Percentiles rank a stretch among this genome's conserved stretches.
phyloP scores from a whole-genome alignment of 495 filamentous ascomycete species.

The Neurospora pannonica region DNA sequence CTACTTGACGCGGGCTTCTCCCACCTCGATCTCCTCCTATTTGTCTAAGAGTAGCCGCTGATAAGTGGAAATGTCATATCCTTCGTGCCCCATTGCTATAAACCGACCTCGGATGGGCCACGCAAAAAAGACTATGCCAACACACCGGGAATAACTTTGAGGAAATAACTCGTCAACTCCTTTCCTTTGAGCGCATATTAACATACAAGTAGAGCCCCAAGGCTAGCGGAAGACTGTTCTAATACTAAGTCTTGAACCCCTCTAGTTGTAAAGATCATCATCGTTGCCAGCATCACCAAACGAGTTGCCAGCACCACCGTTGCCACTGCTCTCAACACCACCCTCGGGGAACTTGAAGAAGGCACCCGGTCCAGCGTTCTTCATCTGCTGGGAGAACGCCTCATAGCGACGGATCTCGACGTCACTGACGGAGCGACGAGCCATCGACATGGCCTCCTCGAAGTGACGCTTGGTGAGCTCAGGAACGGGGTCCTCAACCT shows the following conservation, averaged over 20 bases:
- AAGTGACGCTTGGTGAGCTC: conserved; percentile 94
- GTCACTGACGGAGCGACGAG: conserved; percentile 86
- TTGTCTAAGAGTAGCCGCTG: background rate
- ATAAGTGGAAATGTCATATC: background rate
- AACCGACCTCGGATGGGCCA: background rate
- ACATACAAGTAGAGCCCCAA: background rate
- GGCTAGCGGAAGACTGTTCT: background rate
- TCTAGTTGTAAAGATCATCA: conserved; percentile 69
- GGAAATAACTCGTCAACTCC: background rate
- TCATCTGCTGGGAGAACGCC: conserved; percentile 97
- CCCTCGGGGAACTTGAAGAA: conserved; percentile 94
- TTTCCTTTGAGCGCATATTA: background rate
- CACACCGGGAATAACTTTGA: background rate
- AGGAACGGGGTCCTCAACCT: conserved; percentile 89
- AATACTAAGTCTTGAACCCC: background rate
- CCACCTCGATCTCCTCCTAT: background rate
- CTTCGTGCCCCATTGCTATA: background rate
- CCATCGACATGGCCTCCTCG: conserved; percentile 94
- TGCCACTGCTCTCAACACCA: conserved; percentile 46
- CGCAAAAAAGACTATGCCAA: background rate
- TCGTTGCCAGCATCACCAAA: conserved; percentile 82
- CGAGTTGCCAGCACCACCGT: conserved; percentile 43
- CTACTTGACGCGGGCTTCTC: background rate
- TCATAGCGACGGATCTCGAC: conserved; percentile 97
- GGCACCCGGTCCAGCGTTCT: conserved; percentile 86